These are phyloP conservation scores for Geranomyces michiganensis DNA, from an alignment of 192 early-diverging fungal species.

Conservation along the genomic window DNA sequence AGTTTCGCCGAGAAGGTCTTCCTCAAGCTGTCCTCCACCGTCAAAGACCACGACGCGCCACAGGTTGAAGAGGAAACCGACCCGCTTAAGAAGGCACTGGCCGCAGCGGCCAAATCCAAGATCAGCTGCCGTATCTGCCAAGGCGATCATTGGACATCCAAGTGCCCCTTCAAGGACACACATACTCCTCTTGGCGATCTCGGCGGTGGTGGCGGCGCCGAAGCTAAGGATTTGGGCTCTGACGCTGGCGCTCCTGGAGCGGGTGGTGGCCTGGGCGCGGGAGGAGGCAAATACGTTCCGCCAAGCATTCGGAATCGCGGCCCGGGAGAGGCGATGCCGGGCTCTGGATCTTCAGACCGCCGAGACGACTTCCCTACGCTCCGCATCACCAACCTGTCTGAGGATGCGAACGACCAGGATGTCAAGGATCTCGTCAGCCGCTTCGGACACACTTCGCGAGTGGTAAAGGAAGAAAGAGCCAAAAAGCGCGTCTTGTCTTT, in stretches of 20 bases:
- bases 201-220: conserved; percentile 37
- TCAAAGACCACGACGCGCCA: conserved; percentile 58
- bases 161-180: conserved; percentile 98
- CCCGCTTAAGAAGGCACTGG: conserved; percentile 58
- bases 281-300: conserved; percentile 83
- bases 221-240: conserved; percentile 2
- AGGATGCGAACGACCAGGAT: conserved; percentile 87
- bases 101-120: conserved; percentile 66
- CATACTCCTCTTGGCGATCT: conserved; percentile 79
- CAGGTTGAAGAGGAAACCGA: conserved; percentile 67
- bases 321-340: conserved; percentile 35
- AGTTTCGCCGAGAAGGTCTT: conserved; percentile 83
- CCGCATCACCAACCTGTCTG: conserved; percentile 96
- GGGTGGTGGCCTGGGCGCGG: conserved; percentile 4
- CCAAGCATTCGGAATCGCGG: conserved; percentile 78
- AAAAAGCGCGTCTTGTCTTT: too few species aligned
- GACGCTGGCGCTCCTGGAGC: conserved; percentile 25
- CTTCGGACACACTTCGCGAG: conserved; percentile 82
- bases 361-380: conserved; percentile 62
- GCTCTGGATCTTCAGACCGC: conserved; percentile 9
- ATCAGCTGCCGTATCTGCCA: conserved; percentile 97
- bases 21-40: conserved; percentile 78
- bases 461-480: too few species aligned
- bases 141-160: conserved; percentile 93
- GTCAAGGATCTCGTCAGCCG: conserved; percentile 84